Conservation (phyloP, 345 rosid species). For the Arabis hirsuta region DNA sequence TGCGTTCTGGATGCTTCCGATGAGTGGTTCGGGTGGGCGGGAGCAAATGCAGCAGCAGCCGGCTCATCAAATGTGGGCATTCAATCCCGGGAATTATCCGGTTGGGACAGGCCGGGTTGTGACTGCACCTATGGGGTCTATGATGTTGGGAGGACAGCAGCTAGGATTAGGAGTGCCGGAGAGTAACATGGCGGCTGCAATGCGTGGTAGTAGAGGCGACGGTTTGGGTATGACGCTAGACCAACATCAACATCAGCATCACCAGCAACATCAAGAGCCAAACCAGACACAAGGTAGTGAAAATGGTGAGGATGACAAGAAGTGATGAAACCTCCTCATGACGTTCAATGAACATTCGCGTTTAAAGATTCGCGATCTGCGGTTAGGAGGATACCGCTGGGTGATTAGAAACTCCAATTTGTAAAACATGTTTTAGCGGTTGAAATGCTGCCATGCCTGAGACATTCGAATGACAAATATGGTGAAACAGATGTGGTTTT, state of each 20-base stretch:
- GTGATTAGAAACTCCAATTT: background rate
- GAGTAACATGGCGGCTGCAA: conserved; percentile 55
- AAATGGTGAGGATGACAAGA: conserved; percentile 56
- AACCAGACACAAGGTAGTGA: conserved; percentile 53
- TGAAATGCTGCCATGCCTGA: conserved; percentile 15
- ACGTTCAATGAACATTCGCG: background rate
- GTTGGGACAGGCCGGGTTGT: conserved; percentile 56
- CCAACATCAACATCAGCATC: conserved; percentile 54
- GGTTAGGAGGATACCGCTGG: background rate
- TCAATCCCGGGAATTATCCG: conserved; percentile 54
- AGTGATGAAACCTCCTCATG: conserved; percentile 2
- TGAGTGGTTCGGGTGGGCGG: conserved; percentile 50
- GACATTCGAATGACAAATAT: conserved; percentile 27
- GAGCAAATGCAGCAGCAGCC: conserved; percentile 49
- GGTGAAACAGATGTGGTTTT: conserved; percentile 23
- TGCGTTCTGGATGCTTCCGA: conserved; percentile 84
- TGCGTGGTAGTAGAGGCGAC: conserved; percentile 47
- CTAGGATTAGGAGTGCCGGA: conserved; percentile 66
- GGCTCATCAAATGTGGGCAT: conserved; percentile 72
- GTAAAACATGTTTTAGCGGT: conserved; percentile 29
- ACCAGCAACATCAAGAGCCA: conserved; percentile 49
- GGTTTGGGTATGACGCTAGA: conserved; percentile 70
- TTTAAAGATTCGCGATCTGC: conserved; percentile 12
- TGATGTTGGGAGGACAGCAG: conserved; percentile 73
- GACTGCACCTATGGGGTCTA: conserved; percentile 68